Evolutionary conservation across 1,284 basidiomycete species (phyloP).

Genomic region (Coniophora puteana): DNA sequence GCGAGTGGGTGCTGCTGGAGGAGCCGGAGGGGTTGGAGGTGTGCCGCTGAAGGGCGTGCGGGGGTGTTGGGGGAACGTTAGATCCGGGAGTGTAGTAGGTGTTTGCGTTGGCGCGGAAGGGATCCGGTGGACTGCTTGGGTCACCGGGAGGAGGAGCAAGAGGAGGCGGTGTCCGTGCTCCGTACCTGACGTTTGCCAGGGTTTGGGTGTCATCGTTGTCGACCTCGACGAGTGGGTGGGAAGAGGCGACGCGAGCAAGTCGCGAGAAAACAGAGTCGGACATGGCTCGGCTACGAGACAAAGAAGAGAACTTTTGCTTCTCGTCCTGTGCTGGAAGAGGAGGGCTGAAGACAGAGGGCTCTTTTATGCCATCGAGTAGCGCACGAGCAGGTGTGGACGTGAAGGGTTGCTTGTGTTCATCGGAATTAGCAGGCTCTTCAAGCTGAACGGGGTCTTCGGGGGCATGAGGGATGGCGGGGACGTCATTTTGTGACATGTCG

Average conservation of each 20-base stretch:
- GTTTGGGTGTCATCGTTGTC: background rate
- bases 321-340: slow-evolving; percentile 7
- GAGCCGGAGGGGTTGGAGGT: too few relatives aligned
- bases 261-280: slow-evolving; percentile 63
- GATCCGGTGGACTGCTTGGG: slow-evolving; percentile 52
- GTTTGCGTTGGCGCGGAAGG: slow-evolving; percentile 66
- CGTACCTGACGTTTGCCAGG: slow-evolving; percentile 3
- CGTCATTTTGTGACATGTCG: slow-evolving; percentile 47
- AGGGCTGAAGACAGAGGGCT: too few relatives aligned
- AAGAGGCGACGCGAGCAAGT: slow-evolving; percentile 16
- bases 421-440: slow-evolving; percentile 39
- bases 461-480: slow-evolving; percentile 42
- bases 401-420: slow-evolving; percentile 16
- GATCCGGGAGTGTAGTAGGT: slow-evolving; percentile 74
- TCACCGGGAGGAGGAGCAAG: slow-evolving; percentile 16
- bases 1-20: slow-evolving; percentile 47
- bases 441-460: slow-evolving; percentile 39
- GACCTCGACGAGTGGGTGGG: background rate
- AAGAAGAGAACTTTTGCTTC: slow-evolving; percentile 32
- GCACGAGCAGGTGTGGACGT: slow-evolving; percentile 34
- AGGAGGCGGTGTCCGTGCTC: slow-evolving; percentile 14
- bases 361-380: slow-evolving; percentile 24
- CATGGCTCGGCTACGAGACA: slow-evolving; percentile 46
- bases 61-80: slow-evolving; percentile 65
- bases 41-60: slow-evolving; percentile 38